Evolutionary conservation across 495 filamentous ascomycete genomes (phyloP).

Genomic region (Halenospora varia): DNA sequence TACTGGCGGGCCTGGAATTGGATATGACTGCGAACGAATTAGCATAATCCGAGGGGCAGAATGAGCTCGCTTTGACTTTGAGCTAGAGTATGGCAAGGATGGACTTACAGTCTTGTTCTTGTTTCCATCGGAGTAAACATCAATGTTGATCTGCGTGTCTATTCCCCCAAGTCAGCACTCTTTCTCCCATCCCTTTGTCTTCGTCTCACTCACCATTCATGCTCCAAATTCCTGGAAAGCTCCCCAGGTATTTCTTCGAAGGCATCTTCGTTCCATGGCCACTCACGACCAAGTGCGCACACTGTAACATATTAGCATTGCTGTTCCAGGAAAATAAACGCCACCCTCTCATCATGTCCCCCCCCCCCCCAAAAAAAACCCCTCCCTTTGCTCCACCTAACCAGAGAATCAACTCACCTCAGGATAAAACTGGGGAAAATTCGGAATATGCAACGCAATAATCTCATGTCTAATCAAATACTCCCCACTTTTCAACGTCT

Average conservation of each 20-base stretch:
- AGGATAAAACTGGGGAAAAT: conserved; percentile 50
- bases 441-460: conserved; percentile 46
- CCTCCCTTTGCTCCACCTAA: too few relatives aligned
- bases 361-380: too few relatives aligned
- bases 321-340: too few relatives aligned
- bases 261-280: conserved; percentile 38
- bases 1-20: conserved; percentile 39
- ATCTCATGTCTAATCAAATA: conserved; percentile 44
- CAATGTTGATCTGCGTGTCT: conserved; percentile 49
- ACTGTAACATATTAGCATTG: too few relatives aligned
- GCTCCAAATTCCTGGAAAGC: conserved; percentile 46
- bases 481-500: conserved; percentile 36
- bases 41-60: too few relatives aligned
- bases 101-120: conserved; percentile 31
- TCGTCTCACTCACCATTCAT: conserved; percentile 34
- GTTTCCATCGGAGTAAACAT: conserved; percentile 40
- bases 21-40: conserved; percentile 40
- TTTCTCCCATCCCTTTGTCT: conserved; percentile 20
- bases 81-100: too few relatives aligned
- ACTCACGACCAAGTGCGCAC: conserved; percentile 48
- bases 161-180: neutral
- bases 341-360: too few relatives aligned
- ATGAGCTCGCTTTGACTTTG: too few relatives aligned
- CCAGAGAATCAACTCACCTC: too few relatives aligned
- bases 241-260: conserved; percentile 36